Evolutionary conservation across 139 green algal genomes (phyloP), one percentile per base, ranked within the genome.

Genomic region (Auxenochlorella pyrenoidosa): DNA sequence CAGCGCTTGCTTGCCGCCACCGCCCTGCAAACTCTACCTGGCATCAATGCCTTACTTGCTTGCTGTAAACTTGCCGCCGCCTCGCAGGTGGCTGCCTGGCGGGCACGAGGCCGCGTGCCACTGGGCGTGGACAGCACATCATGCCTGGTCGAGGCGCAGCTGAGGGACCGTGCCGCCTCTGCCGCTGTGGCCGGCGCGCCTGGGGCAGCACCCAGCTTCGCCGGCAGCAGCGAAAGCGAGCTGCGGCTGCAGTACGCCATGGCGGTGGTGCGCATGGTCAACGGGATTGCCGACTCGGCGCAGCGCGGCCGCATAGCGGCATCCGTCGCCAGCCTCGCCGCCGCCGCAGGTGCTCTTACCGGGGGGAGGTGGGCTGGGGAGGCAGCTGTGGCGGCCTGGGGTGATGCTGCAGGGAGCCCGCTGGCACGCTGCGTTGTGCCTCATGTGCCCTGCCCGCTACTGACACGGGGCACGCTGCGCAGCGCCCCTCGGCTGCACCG

Each of bases 221-320:
- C 58, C 21, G 77, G 41, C 70, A 16, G 47, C 34, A 41, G 70
- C 60, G 81, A 90, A 15, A 75, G 63, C 38, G 44, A 86, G 40
- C 85, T 94, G 68, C 88, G 92, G 4, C 47, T 96, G 79, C 88
- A 95, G 73, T 95, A 95, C 72, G 78, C 85, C 38, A 90, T 94
- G 86, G 79, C 89, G 12, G 47, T 96, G 8, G 88, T 95, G 22
- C 88, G 95, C 75, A 83, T 98, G 75, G 95, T 98, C 36, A 98
- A 98, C 75, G 96, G 96, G 79, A 93, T 98, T 21, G 88, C 90
- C 21, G 96, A 98, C 86, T 94, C 93, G 16, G 85, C 90, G 34
- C 96, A 98, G 90, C 93, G 93, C 28, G 94, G 95, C 47, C 84
- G 86, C 6, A 89, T 95, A 1, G 96, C 96, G 0, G 66, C 86